Conservation (phyloP, 768 basidiomycete species). For the Galerina marginata region DNA sequence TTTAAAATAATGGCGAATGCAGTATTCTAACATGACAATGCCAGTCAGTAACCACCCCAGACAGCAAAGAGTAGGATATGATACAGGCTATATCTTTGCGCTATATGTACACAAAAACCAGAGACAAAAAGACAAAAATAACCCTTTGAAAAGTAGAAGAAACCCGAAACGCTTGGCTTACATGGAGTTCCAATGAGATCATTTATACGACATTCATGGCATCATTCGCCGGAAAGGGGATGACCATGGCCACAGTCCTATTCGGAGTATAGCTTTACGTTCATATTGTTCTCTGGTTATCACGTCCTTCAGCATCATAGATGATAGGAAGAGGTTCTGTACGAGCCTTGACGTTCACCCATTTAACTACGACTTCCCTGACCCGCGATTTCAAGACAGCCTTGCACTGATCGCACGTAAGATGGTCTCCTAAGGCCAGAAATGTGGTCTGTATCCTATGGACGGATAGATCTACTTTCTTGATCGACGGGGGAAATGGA, state of each 20-base stretch:
- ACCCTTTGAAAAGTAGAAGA: too few relatives aligned
- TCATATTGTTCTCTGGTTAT: neutral
- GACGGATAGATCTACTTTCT: constrained; percentile 31
- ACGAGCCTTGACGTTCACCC: constrained; percentile 39
- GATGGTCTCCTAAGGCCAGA: constrained; percentile 29
- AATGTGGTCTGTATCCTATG: constrained; percentile 33
- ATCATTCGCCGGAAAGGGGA: too few relatives aligned
- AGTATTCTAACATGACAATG: too few relatives aligned
- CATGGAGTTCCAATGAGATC: neutral
- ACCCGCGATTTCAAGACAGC: constrained; percentile 27
- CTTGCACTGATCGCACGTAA: constrained; percentile 35
- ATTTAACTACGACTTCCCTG: constrained; percentile 32
- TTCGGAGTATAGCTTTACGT: neutral
- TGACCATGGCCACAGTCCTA: neutral
- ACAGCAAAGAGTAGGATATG: too few relatives aligned
- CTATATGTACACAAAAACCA: too few relatives aligned
- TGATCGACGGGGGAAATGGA: constrained; percentile 1
- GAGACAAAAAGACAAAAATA: too few relatives aligned
- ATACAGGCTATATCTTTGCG: too few relatives aligned
- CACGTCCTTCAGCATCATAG: neutral
- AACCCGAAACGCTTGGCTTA: neutral
- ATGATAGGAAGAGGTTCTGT: neutral
- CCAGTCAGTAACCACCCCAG: too few relatives aligned
- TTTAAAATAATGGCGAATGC: too few relatives aligned
- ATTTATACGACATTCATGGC: too few relatives aligned